phyloP scores from a whole-genome alignment of 2,329 filamentous ascomycete species.

The Didymellaceae sp. region DNA sequence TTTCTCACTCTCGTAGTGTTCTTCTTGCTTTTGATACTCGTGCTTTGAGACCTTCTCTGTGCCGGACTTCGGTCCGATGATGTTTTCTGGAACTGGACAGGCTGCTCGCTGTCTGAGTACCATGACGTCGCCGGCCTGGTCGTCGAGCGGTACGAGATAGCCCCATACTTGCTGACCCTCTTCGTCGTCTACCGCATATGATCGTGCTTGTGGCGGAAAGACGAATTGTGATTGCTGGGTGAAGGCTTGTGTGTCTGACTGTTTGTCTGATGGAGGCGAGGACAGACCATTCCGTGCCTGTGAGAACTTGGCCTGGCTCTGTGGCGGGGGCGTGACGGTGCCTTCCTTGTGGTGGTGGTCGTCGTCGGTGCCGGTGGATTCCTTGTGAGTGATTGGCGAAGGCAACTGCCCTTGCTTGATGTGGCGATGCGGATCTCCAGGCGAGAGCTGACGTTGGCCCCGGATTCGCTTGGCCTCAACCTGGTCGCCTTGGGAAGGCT shows the following conservation, averaged over 20 bases:
- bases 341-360: constrained; percentile 72
- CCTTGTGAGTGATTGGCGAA: constrained; percentile 77
- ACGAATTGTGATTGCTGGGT: constrained; percentile 89
- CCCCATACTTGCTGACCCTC: constrained; percentile 90
- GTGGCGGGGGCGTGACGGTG: constrained; percentile 70
- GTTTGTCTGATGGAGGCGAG: constrained; percentile 56
- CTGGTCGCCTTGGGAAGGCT: constrained; percentile 72
- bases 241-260: constrained; percentile 63
- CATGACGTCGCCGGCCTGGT: constrained; percentile 70
- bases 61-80: constrained; percentile 47
- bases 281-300: constrained; percentile 52
- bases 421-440: constrained; percentile 60
- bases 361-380: constrained; percentile 64
- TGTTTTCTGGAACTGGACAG: constrained; percentile 65
- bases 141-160: constrained; percentile 84
- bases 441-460: constrained; percentile 69
- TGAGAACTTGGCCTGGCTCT: constrained; percentile 39
- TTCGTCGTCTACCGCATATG: constrained; percentile 86
- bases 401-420: constrained; percentile 67
- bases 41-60: constrained; percentile 56
- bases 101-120: constrained; percentile 76
- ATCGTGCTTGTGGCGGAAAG: constrained; percentile 72
- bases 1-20: constrained; percentile 64
- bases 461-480: constrained; percentile 82
- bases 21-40: constrained; percentile 66